A percentile compares a stretch with the other conserved stretches of the same genome.
These are phyloP conservation scores for Oropetium thomaeum DNA, from an alignment of 176 grass and related monocot genomes.

Conservation along the genomic window DNA sequence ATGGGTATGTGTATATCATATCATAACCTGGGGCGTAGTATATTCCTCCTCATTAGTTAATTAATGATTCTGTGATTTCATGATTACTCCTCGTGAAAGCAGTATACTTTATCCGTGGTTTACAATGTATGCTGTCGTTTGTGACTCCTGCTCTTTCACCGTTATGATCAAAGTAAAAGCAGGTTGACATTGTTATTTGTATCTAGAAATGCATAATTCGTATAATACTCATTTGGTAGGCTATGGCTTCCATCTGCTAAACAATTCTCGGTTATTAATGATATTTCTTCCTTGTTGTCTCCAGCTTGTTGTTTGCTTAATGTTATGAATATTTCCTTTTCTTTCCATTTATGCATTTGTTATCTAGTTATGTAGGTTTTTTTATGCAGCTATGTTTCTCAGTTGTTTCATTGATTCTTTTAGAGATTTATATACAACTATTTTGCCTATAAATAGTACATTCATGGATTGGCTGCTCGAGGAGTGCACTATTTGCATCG, in stretches of 20 bases:
- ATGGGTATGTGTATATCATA: no score
- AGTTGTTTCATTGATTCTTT: slow-evolving; percentile 46
- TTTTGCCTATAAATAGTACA: slow-evolving; percentile 76
- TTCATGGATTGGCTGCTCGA: slow-evolving; percentile 92
- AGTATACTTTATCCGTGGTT: neutral
- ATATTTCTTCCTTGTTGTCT: neutral
- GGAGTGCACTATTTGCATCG: slow-evolving; percentile 98
- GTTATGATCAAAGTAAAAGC: neutral
- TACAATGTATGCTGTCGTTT: neutral
- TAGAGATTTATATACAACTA: slow-evolving; percentile 41
- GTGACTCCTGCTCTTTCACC: neutral
- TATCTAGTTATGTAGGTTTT: slow-evolving; percentile 25
- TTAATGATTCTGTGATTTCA: neutral
- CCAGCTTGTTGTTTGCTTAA: neutral
- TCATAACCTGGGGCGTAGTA: neutral
- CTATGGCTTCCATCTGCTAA: neutral
- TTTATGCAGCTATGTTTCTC: slow-evolving; percentile 32
- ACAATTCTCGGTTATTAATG: slow-evolving; percentile 3
- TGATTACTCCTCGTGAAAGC: neutral
- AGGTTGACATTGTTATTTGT: neutral
- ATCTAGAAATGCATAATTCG: neutral
- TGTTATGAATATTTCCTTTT: neutral
- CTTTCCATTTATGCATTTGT: neutral
- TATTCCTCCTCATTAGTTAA: neutral
- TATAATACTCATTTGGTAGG: neutral